A percentile compares a stretch with the other conserved stretches of the same genome.
These are phyloP conservation scores for Tetracladium setigerum DNA, from an alignment of 495 filamentous ascomycete genomes.

Conservation along the genomic window DNA sequence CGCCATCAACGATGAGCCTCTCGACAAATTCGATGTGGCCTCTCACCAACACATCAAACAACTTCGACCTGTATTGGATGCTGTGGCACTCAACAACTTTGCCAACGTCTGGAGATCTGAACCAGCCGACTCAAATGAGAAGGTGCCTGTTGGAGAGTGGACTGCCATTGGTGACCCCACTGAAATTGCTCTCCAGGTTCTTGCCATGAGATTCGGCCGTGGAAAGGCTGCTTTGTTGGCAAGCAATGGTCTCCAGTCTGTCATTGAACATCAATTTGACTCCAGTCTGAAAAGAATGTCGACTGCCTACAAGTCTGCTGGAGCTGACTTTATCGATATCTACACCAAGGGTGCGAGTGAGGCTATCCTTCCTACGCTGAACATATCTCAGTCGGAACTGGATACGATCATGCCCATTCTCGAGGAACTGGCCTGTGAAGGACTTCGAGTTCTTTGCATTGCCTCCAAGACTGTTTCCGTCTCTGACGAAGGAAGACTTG, in stretches of 20 bases:
- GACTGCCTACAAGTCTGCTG: constrained; percentile 37
- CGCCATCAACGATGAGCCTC: constrained; percentile 14
- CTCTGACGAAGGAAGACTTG: constrained; percentile 22
- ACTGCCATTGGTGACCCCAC: constrained; percentile 72
- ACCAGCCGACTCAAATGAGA: constrained; percentile 45
- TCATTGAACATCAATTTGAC: constrained; percentile 54
- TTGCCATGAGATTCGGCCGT: constrained; percentile 59
- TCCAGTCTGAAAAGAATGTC: constrained; percentile 55
- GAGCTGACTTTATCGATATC: constrained; percentile 28
- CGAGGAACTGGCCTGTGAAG: constrained; percentile 46
- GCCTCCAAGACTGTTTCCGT: constrained; percentile 32
- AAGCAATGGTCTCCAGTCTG: constrained; percentile 26
- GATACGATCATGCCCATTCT: constrained; percentile 33
- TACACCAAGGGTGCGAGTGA: constrained; percentile 54
- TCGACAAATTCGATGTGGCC: constrained; percentile 11
- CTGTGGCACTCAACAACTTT: constrained; percentile 57
- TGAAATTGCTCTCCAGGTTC: constrained; percentile 74
- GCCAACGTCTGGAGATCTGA: constrained; percentile 48
- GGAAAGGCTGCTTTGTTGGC: constrained; percentile 34
- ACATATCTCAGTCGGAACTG: constrained; percentile 28
- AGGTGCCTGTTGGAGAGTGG: constrained; percentile 38
- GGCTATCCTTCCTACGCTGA: constrained; percentile 37
- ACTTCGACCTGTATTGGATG: constrained; percentile 43
- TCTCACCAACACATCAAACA: constrained; percentile 13
- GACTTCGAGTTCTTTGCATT: constrained; percentile 49